Evolutionary conservation across 352 stramenopile species (phyloP).

Genomic region (Pelagophyceae sp.): DNA sequence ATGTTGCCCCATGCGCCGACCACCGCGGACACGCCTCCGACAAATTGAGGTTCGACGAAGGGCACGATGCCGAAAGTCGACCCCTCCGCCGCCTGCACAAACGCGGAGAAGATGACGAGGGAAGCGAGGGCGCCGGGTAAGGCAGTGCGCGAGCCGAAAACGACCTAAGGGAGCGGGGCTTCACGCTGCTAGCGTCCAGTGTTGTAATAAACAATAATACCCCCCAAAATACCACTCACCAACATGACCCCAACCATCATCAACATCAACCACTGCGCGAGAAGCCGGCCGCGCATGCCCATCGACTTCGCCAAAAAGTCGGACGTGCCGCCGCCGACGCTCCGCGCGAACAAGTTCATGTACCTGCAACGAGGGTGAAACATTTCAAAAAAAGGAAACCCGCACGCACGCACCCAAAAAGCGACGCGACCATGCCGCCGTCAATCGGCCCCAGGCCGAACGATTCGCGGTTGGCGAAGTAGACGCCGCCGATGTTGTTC

Average conservation of each 20-base stretch:
- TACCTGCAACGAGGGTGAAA: no score
- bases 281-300: slow-evolving; percentile 61
- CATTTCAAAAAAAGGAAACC: no score
- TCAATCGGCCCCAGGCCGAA: slow-evolving; percentile 51
- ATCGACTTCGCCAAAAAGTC: slow-evolving; percentile 40
- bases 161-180: no score
- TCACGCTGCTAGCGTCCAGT: no score
- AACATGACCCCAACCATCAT: slow-evolving; percentile 51
- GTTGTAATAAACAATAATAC: no score
- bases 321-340: slow-evolving; percentile 63
- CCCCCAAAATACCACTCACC: no score
- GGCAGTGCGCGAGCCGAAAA: slow-evolving; percentile 49
- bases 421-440: slow-evolving; percentile 60
- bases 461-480: slow-evolving; percentile 62
- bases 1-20: slow-evolving; percentile 41
- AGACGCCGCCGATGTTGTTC: slow-evolving; percentile 78
- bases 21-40: slow-evolving; percentile 34
- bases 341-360: slow-evolving; percentile 79
- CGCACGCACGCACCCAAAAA: no score
- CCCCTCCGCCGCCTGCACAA: slow-evolving; percentile 52
- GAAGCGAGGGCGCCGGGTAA: slow-evolving; percentile 51
- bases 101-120: slow-evolving; percentile 65
- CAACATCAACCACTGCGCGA: slow-evolving; percentile 54
- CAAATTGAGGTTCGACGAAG: slow-evolving; percentile 30
- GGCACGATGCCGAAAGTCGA: slow-evolving; percentile 36